A percentile compares a stretch with the other conserved stretches of the same genome.
phyloP scores from a whole-genome alignment of 441 rosid genomes.

The Erodium moschatum region DNA sequence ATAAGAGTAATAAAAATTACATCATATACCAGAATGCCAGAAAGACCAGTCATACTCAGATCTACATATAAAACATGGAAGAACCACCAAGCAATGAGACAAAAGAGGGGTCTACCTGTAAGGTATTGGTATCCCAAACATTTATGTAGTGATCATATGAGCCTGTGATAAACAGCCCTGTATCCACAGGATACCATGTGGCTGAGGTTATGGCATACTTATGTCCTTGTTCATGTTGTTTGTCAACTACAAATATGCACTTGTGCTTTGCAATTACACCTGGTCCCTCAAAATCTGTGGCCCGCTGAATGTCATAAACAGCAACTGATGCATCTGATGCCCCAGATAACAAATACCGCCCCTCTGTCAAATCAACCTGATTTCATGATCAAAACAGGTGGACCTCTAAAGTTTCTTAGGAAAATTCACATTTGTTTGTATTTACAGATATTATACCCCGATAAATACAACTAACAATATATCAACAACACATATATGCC shows the following conservation, averaged over 20 bases:
- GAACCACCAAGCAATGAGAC: background rate
- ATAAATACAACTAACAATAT: background rate
- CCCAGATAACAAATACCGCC: conserved; percentile 65
- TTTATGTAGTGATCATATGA: conserved; percentile 70
- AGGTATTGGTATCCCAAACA: conserved; percentile 88
- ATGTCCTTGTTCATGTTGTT: conserved; percentile 68
- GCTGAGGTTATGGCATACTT: conserved; percentile 70
- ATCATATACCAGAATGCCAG: background rate
- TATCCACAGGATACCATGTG: conserved; percentile 88
- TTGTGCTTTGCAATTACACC: conserved; percentile 65
- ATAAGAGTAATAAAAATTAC: conserved; percentile 2
- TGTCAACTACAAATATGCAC: conserved; percentile 55
- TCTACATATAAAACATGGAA: background rate
- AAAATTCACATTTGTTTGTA: background rate
- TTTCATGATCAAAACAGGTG: conserved; percentile 25
- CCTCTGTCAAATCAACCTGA: conserved; percentile 91
- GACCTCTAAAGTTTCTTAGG: conserved; percentile 3
- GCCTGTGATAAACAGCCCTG: conserved; percentile 78
- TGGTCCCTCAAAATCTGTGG: conserved; percentile 50
- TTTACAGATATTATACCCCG: background rate
- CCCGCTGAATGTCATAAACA: conserved; percentile 59
- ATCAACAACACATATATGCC: background rate
- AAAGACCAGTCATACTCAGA: background rate
- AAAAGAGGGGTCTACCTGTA: conserved; percentile 36
- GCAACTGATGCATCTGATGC: conserved; percentile 85